Base-by-base conservation (phyloP, 2,329 filamentous ascomycete species). In the Uncinocarpus reesii region DNA sequence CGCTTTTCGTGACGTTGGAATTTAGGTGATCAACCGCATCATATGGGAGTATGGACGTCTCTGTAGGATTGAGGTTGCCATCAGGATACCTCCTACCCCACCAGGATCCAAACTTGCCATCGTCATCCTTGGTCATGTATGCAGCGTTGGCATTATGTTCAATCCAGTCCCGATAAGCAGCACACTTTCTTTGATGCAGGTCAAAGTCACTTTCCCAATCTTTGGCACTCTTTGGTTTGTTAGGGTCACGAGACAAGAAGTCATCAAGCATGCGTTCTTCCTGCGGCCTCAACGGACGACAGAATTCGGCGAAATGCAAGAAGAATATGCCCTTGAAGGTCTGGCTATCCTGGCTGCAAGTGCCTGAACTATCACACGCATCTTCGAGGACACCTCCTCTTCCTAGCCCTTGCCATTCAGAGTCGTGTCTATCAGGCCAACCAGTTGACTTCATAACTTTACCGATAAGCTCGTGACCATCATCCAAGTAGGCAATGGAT, bases 321-420 rank as follows among this genome's bases (percentile, higher is more conserved):
- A 95, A 94, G 71, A 89, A 95, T 49, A 95, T 90, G 23, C 86
- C 85, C 64, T 95, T 96, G 77, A 95, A 95, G 0, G 86, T 88
- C 58, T 95, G 89, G 0, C 76, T 77, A 57, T 96, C 78, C 62
- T 95, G 88, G 15, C 79, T 87, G 63, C 89, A 95, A 35, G 70
- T 74, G 2, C 79, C 86, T 15, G 68, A 69, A 2, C 80, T 77
- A 62, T 96, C 90, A 61, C 90, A 95, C 29, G 75, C 68, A 41
- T 96, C 90, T 62, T 95, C 87, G 35, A 96, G 66, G 23, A 95
- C 77, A 1, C 90, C 90, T 15, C 77, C 77, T 3, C 84, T 78
- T 21, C 89, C 89, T 0, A 95, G 73, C 0, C 87, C 86, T 32
- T 74, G 70, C 86, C 86, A 93, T 8, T 64, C 21, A 74, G 62